A percentile compares a stretch with the other conserved stretches of the same genome.
These are phyloP conservation scores for Chlamydomonas applanata DNA, from an alignment of 139 green algal species.

Conservation along the genomic window DNA sequence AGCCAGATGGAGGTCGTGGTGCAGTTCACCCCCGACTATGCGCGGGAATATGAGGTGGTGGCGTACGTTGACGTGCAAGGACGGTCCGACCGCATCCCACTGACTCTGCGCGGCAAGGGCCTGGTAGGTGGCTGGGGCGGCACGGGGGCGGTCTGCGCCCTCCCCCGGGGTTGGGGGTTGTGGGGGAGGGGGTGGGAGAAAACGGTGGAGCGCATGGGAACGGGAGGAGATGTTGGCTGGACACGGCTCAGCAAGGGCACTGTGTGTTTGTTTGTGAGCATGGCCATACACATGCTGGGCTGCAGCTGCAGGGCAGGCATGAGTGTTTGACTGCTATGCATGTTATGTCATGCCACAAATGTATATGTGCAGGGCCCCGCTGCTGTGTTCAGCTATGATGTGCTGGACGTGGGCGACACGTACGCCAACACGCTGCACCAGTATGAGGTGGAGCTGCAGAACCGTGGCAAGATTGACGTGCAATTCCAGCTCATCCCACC, in stretches of 20 bases:
- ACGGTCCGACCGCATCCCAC: constrained; percentile 45
- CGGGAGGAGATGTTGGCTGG: too few relatives aligned
- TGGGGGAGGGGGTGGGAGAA: background rate
- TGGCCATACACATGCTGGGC: background rate
- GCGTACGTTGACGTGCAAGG: constrained; percentile 67
- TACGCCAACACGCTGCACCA: constrained; percentile 75
- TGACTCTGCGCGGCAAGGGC: constrained; percentile 54
- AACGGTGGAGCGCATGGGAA: too few relatives aligned
- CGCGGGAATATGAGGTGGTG: constrained; percentile 46
- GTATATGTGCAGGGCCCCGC: constrained; percentile 48
- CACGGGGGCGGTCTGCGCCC: too few relatives aligned
- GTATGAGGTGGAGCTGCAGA: constrained; percentile 75
- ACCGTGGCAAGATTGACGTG: constrained; percentile 64
- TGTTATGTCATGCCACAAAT: too few relatives aligned
- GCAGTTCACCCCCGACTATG: constrained; percentile 61
- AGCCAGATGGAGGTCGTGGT: constrained; percentile 70
- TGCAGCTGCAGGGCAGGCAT: background rate
- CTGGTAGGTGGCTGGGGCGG: constrained; percentile 29
- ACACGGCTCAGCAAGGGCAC: too few relatives aligned
- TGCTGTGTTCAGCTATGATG: constrained; percentile 72
- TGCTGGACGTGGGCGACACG: constrained; percentile 78
- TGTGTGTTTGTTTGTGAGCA: background rate
- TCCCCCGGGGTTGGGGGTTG: background rate
- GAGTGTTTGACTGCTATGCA: background rate
- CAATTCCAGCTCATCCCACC: constrained; percentile 49